These are phyloP conservation scores for Paraphaeosphaeria sporulosa DNA, from an alignment of 2,329 filamentous ascomycete species.

Conservation along the genomic window DNA sequence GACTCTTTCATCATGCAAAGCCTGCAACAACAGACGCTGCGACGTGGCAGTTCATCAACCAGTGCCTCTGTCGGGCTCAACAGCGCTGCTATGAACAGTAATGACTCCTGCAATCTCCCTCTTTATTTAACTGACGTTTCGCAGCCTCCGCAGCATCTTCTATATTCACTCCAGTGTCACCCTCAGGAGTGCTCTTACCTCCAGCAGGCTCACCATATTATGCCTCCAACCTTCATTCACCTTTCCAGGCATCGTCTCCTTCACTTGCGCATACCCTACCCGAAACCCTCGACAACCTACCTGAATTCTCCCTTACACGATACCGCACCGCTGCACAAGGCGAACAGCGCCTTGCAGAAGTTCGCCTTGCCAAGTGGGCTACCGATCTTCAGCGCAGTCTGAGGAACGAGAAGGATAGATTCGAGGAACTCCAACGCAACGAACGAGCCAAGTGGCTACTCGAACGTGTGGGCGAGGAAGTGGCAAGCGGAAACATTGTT, in stretches of 20 bases:
- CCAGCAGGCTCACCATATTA: slow-evolving; percentile 45
- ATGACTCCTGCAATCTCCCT: neutral
- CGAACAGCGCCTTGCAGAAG: slow-evolving; percentile 68
- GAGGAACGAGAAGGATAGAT: slow-evolving; percentile 74
- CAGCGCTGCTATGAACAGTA: slow-evolving; percentile 35
- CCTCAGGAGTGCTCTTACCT: slow-evolving; percentile 50
- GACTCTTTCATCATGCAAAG: slow-evolving; percentile 39
- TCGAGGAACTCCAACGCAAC: slow-evolving; percentile 65
- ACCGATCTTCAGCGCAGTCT: slow-evolving; percentile 79
- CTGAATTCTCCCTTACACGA: slow-evolving; percentile 52
- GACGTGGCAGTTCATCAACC: slow-evolving; percentile 33
- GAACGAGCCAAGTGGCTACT: slow-evolving; percentile 76
- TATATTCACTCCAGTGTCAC: slow-evolving; percentile 44
- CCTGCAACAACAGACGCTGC: slow-evolving; percentile 24
- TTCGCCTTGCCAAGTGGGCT: slow-evolving; percentile 84
- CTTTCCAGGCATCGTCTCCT: slow-evolving; percentile 43
- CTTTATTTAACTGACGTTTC: slow-evolving; percentile 18
- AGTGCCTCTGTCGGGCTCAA: slow-evolving; percentile 41
- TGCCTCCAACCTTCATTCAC: slow-evolving; percentile 44
- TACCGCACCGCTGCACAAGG: slow-evolving; percentile 61
- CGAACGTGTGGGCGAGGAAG: slow-evolving; percentile 72
- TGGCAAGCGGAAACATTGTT: slow-evolving; percentile 48
- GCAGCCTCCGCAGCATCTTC: slow-evolving; percentile 45
- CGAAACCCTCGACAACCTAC: slow-evolving; percentile 33
- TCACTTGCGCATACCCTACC: slow-evolving; percentile 39